phyloP scores from a whole-genome alignment of 495 filamentous ascomycete species.

The Cercophora sp. region DNA sequence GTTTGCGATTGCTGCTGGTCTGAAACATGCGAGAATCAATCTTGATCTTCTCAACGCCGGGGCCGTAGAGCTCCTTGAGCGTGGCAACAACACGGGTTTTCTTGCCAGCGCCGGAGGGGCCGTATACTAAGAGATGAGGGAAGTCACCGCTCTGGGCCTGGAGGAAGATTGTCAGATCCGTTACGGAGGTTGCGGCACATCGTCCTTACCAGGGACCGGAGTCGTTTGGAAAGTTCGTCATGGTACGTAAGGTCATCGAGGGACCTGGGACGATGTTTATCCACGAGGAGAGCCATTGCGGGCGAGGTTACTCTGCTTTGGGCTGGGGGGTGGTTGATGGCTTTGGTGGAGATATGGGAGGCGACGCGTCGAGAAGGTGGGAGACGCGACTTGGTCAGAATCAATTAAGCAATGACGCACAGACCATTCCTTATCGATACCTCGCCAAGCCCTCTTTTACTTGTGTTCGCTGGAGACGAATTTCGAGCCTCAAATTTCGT shows the following conservation, averaged over 20 bases:
- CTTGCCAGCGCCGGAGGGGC: conserved; percentile 93
- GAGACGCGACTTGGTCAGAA: conserved; percentile 19
- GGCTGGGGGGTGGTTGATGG: not conserved
- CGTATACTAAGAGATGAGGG: conserved; percentile 93
- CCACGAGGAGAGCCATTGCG: conserved; percentile 72
- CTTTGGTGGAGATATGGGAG: no score
- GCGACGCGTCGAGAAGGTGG: conserved; percentile 14
- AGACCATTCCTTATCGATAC: no score
- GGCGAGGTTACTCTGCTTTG: not conserved
- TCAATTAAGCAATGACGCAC: conserved; percentile 18
- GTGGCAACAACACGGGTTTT: conserved; percentile 96
- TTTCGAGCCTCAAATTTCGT: no score
- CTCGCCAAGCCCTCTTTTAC: no score
- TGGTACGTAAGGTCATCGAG: conserved; percentile 88
- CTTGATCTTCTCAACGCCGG: conserved; percentile 94
- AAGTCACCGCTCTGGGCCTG: conserved; percentile 96
- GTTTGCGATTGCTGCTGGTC: conserved; percentile 89
- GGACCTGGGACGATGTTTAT: conserved; percentile 87
- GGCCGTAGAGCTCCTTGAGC: conserved; percentile 84
- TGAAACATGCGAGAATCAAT: conserved; percentile 95
- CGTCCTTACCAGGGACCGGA: conserved; percentile 85
- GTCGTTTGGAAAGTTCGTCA: conserved; percentile 77
- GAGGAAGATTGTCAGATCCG: conserved; percentile 14
- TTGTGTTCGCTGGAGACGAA: no score
- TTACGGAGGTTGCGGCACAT: not conserved